Evolutionary conservation across 371 early-diverging fungal genomes (phyloP), one percentile per base, ranked within the genome.

Genomic region (Encephalitozoon cuniculi): DNA sequence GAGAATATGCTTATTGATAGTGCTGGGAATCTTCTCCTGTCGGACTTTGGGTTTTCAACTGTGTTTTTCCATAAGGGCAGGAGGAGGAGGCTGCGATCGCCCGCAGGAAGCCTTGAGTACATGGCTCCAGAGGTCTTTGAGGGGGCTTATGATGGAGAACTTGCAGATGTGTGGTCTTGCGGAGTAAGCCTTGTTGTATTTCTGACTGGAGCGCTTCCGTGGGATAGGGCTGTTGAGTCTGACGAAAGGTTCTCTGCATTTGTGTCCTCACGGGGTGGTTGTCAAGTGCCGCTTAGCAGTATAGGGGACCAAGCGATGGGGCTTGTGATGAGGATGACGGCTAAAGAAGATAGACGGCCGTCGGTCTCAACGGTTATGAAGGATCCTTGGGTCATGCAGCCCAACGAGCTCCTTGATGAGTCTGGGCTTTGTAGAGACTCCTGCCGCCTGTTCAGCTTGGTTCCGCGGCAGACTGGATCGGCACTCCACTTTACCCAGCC

Each of bases 311-410:
- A 68, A 9, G 72, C 70, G 44, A 49, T 76, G 5, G 21, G 40
- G 18, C 84, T 97, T 64, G 82, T 96, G 39, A 87, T 88, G 69
- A 88, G 90, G 68, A 95, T 96, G 90, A 85, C 95, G 28, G 91
- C 92, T 12, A 91, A 93, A 81, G 94, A 94, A 9, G 80, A 86
- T 49, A 87, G 89, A 74, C 84, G 97, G 46, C 91, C 93, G 54
- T 63, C 28, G 11, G 28, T 78, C n/a, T 26, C 53, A 32, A 53
- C 51, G 30, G 30, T 81, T n/a, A 11, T 53, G 28, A 23, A 71
- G 7, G 59, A 79, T 28, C 55, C 67, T 25, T 84, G 79, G 74
- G n/a, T 80, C 25, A 28, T 21, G 18, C 41, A 66, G 15, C 39
- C 28, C 23, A 81, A 65, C 64, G 53, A 28, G 4, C 69, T 79